phyloP scores from a whole-genome alignment of 1,284 basidiomycete genomes.

The Neonothopanus nambi region DNA sequence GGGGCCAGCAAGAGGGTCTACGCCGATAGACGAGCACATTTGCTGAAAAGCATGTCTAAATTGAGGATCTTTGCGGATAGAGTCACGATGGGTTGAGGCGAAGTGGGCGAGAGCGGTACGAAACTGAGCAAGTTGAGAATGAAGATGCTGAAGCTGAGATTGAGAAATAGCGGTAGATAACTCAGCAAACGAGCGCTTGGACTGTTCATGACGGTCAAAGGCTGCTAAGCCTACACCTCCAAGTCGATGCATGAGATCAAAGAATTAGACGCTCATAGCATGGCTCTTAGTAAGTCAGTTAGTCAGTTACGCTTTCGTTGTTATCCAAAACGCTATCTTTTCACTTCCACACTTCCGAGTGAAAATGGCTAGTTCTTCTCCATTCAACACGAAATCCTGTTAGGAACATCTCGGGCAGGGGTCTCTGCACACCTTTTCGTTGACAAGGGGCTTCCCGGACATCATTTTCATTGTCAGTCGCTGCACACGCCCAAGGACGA shows the following conservation, averaged over 20 bases:
- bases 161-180: slow-evolving; percentile 81
- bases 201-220: slow-evolving; percentile 72
- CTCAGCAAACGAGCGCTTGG: slow-evolving; percentile 74
- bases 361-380: too few species aligned
- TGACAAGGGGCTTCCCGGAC: too few species aligned
- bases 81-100: slow-evolving; percentile 80
- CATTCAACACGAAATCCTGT: too few species aligned
- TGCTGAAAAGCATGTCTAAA: slow-evolving; percentile 94
- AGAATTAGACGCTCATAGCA: too few species aligned
- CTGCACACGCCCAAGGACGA: too few species aligned
- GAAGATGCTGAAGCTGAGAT: slow-evolving; percentile 76
- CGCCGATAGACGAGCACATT: slow-evolving; percentile 94
- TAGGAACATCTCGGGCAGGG: too few species aligned
- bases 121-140: slow-evolving; percentile 84
- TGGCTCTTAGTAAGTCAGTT: too few species aligned
- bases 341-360: too few species aligned
- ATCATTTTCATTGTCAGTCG: too few species aligned
- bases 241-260: slow-evolving; percentile 56
- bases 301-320: too few species aligned
- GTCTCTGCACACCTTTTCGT: too few species aligned
- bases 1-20: slow-evolving; percentile 90
- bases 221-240: slow-evolving; percentile 77
- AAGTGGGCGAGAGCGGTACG: slow-evolving; percentile 80
- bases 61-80: slow-evolving; percentile 83
- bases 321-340: too few species aligned